These are phyloP conservation scores for Penicillium hordei DNA, from an alignment of 2,329 filamentous ascomycete genomes.

Conservation along the genomic window DNA sequence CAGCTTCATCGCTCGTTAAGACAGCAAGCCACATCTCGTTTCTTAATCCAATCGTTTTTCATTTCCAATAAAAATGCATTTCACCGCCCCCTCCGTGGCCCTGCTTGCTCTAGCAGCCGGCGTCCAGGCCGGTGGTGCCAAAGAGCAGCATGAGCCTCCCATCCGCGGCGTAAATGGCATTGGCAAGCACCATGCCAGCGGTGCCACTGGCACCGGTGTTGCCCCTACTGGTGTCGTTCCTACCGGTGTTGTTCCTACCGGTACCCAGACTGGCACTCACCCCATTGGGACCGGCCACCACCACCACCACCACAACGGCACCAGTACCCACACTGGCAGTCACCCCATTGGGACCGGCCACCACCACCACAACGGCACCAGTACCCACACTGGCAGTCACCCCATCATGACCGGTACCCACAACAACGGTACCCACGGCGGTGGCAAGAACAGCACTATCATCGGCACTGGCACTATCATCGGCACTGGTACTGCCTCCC, in stretches of 20 bases:
- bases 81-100: conserved; percentile 26
- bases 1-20: conserved; percentile 26
- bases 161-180: conserved; percentile 10
- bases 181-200: not conserved
- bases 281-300: conserved; percentile 14
- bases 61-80: conserved; percentile 29
- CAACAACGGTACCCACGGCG: conserved; percentile 10
- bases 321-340: conserved; percentile 15
- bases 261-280: conserved; percentile 18
- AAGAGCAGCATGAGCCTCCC: conserved; percentile 18
- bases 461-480: conserved; percentile 15
- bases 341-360: no score
- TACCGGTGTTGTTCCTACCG: not conserved
- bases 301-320: conserved; percentile 8
- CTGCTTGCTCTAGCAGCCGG: conserved; percentile 22
- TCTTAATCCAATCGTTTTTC: conserved; percentile 20
- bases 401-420: conserved; percentile 19
- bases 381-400: conserved; percentile 5
- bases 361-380: no score
- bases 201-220: not conserved
- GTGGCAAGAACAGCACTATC: conserved; percentile 6
- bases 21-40: conserved; percentile 15
- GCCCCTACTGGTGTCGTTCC: not conserved
- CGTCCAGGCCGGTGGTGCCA: conserved; percentile 9
- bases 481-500: conserved; percentile 14